Evolutionary conservation across 2,329 filamentous ascomycete genomes (phyloP).

Genomic region (Trichoderma harzianum): DNA sequence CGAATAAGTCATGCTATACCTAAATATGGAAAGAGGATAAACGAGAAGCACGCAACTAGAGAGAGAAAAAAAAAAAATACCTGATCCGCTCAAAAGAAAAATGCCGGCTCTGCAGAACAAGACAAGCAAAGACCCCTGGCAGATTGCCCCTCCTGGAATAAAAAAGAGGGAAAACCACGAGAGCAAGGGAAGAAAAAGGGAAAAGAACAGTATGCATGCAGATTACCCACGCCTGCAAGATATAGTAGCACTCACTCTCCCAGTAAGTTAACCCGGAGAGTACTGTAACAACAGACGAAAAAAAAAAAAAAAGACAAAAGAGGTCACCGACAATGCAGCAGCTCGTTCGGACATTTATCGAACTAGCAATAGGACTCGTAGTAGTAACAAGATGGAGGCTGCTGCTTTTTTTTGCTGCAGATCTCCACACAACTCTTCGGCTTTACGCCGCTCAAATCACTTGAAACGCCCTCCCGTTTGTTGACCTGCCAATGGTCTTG

Average conservation of each 20-base stretch:
- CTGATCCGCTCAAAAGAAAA: conserved; percentile 3
- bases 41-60: neutral
- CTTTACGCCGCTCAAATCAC: neutral
- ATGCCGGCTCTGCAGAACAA: conserved; percentile 11
- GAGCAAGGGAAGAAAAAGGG: neutral
- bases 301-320: neutral
- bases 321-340: neutral
- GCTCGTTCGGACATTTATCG: neutral
- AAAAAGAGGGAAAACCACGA: neutral
- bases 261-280: neutral
- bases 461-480: conserved; percentile 30
- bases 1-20: conserved; percentile 4
- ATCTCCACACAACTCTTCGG: neutral
- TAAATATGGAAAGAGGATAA: neutral
- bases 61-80: neutral
- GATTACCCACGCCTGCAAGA: conserved; percentile 10
- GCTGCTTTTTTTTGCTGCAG: neutral
- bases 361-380: neutral
- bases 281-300: neutral
- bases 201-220: neutral
- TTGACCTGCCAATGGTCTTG: conserved; percentile 52
- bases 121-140: neutral
- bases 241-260: neutral
- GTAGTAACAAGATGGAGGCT: neutral
- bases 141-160: neutral